These are phyloP conservation scores for Artemisia tridentata DNA, from an alignment of 129 eudicot species.

Conservation along the genomic window DNA sequence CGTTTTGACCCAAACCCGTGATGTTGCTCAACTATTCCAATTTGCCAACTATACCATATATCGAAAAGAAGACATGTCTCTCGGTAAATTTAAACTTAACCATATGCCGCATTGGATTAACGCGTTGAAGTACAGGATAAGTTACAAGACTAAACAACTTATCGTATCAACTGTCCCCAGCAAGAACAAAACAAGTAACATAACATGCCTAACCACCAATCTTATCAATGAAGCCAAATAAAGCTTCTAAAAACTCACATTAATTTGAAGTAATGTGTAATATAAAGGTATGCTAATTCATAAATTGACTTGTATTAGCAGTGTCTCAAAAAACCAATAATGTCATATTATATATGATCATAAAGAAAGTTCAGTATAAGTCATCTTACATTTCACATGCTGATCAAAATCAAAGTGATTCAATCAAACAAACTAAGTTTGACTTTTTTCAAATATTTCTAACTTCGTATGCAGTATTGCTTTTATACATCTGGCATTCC, in stretches of 20 bases:
- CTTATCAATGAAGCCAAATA: too few species aligned
- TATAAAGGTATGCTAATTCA: background rate
- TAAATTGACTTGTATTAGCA: slow-evolving; percentile 11
- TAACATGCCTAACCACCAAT: too few species aligned
- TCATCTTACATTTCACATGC: slow-evolving; percentile 12
- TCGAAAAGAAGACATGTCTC: too few species aligned
- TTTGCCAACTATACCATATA: too few species aligned
- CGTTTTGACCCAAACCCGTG: too few species aligned
- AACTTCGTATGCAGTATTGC: slow-evolving; percentile 9
- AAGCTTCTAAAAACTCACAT: background rate
- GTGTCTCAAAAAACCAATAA: background rate
- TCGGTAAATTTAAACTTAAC: too few species aligned
- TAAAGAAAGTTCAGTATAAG: slow-evolving; percentile 10
- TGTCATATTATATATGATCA: background rate
- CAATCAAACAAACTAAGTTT: background rate
- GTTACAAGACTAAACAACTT: too few species aligned
- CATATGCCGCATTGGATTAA: too few species aligned
- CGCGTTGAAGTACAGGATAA: too few species aligned
- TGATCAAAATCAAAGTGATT: slow-evolving; percentile 2
- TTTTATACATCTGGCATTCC: background rate
- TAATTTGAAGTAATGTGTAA: background rate
- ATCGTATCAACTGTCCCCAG: too few species aligned
- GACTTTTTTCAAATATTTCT: background rate
- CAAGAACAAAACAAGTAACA: too few species aligned
- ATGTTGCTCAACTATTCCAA: too few species aligned